Evolutionary conservation across 257 asterid genomes (phyloP), one percentile per base, ranked within the genome.

Genomic region (Leonotis leonurus): DNA sequence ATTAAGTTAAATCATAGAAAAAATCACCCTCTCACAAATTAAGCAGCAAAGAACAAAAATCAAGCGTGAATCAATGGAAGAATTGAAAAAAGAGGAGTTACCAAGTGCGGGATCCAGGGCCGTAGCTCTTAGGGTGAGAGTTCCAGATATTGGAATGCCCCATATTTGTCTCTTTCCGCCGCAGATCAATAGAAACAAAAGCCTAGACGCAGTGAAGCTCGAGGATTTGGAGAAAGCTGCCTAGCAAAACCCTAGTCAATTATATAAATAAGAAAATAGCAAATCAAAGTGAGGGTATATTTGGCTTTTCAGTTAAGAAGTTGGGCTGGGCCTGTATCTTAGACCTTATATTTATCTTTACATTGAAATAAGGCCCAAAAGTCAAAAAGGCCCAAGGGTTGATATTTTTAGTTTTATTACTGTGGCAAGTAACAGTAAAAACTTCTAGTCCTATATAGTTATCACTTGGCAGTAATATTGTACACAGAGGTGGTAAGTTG

Each of bases 71-170:
- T 13, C 0, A 14, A 5, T 16, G 1, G 17, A 16, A 17, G 17
- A 60, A 24, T 26, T 7, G n/a, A 48, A 36, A 27, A 3, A 33
- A 32, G 27, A 3, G 26, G 26, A 41, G 6, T 14, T 55, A 65
- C 86, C 86, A 80, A 45, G 86, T 71, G 69, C 86, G 83, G 51
- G 86, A 80, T 48, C 86, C 86, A 14, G 81, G 86, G 18, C 83
- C 86, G 33, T 80, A 80, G 56, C 60, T 74, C 73, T 80, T 80
- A 14, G 83, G 83, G 65, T 77, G 85, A 73, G 85, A 76, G 68
- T 80, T 80, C 85, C 85, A 77, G 20, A 80, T 50, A 74, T 80
- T 80, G 2, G 82, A 61, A 59, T 80, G 85, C n/a, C 82, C 82
- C 85, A 80, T 80, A 24, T 10, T 73, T 20, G 44, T 16, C 57